phyloP scores from a whole-genome alignment of 106 monocot genomes.

The Platanthera zijinensis region DNA sequence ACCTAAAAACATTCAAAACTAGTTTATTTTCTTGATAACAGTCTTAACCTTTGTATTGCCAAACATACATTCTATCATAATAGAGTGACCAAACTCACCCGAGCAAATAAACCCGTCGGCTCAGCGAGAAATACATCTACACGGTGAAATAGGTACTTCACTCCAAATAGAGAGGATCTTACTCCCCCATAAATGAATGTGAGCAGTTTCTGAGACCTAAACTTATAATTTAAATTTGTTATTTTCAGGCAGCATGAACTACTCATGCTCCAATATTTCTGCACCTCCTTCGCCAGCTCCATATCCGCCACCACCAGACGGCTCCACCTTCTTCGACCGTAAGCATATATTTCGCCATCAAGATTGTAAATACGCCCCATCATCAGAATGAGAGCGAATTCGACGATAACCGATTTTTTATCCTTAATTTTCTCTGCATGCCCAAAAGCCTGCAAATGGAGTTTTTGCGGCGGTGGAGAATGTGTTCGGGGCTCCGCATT shows the following conservation, averaged over 20 bases:
- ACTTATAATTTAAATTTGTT: neutral
- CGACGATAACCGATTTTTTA: neutral
- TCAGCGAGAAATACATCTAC: no score
- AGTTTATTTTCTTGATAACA: no score
- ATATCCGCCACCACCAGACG: neutral
- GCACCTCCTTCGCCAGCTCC: neutral
- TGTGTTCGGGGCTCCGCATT: slow-evolving; percentile 11
- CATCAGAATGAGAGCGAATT: neutral
- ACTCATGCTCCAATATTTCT: slow-evolving; percentile 16
- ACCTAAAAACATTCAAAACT: no score
- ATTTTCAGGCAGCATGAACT: slow-evolving; percentile 17
- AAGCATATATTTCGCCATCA: neutral
- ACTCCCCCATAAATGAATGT: no score
- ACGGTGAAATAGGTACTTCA: no score
- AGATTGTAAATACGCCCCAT: no score
- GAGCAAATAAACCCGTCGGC: no score
- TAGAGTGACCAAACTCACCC: no score
- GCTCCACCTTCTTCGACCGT: slow-evolving; percentile 19
- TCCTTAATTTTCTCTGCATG: neutral
- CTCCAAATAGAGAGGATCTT: no score
- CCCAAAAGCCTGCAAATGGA: slow-evolving; percentile 16
- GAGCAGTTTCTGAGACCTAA: no score
- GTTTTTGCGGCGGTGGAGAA: slow-evolving; percentile 15
- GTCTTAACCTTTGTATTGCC: no score
- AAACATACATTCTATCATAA: no score